These are phyloP conservation scores for Diaporthe velutina DNA, from an alignment of 2,329 filamentous ascomycete genomes.

Conservation along the genomic window DNA sequence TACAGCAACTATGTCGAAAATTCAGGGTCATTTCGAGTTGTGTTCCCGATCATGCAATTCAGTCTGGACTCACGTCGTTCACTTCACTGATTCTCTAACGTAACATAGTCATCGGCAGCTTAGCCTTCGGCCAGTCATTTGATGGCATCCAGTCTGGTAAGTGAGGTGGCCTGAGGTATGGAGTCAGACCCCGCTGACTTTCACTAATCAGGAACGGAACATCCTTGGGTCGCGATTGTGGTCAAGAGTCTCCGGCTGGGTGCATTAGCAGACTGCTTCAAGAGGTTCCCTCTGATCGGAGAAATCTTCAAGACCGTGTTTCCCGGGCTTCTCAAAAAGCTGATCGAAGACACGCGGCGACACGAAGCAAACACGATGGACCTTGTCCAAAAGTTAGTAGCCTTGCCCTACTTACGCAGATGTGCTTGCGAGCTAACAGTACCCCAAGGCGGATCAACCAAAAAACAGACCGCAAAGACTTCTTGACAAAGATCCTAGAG, in stretches of 20 bases:
- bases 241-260: constrained; percentile 43
- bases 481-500: constrained; percentile 42
- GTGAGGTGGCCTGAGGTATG: background rate
- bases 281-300: constrained; percentile 38
- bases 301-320: constrained; percentile 30
- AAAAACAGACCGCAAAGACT: constrained; percentile 42
- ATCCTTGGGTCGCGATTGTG: constrained; percentile 47
- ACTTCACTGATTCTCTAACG: background rate
- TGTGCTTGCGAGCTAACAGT: background rate
- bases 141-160: constrained; percentile 46
- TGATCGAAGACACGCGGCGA: constrained; percentile 20
- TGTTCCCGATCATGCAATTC: too few relatives aligned
- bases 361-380: constrained; percentile 32
- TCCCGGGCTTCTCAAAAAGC: constrained; percentile 4
- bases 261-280: constrained; percentile 42
- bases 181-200: background rate
- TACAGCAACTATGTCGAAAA: too few relatives aligned
- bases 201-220: constrained; percentile 41
- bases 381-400: constrained; percentile 14
- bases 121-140: constrained; percentile 58
- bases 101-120: constrained; percentile 51
- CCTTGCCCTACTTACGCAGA: background rate
- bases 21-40: too few relatives aligned
- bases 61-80: background rate
- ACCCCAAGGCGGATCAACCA: constrained; percentile 11